These are phyloP conservation scores for Coemansia aciculifera DNA, from an alignment of 192 early-diverging fungal species.

Conservation along the genomic window DNA sequence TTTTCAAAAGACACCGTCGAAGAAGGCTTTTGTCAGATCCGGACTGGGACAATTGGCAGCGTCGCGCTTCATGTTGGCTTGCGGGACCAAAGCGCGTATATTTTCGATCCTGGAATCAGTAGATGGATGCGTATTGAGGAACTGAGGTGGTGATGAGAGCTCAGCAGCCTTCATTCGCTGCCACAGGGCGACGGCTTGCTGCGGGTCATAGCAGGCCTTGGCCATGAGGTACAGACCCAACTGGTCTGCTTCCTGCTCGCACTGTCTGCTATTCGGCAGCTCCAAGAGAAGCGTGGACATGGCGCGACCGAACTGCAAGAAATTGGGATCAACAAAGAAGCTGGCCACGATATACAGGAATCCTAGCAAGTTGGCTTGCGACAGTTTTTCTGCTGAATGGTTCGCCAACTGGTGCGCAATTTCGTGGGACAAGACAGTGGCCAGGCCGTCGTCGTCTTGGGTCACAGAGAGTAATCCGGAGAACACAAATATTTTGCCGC, in stretches of 20 bases:
- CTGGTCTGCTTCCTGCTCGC: conserved; percentile 91
- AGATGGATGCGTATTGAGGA: conserved; percentile 85
- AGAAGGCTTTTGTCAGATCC: conserved; percentile 23
- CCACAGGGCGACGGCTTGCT: conserved; percentile 80
- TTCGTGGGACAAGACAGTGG: conserved; percentile 93
- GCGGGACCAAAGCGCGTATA: conserved; percentile 52
- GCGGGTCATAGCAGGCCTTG: conserved; percentile 89
- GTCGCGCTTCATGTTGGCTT: conserved; percentile 41
- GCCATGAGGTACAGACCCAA: conserved; percentile 90
- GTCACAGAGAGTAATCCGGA: conserved; percentile 86
- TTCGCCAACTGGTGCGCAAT: conserved; percentile 90
- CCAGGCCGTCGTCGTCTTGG: conserved; percentile 81
- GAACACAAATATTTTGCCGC: conserved; percentile 97
- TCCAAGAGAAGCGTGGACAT: conserved; percentile 72
- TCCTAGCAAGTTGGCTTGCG: conserved; percentile 64
- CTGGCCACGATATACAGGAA: conserved; percentile 62
- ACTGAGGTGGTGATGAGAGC: conserved; percentile 55
- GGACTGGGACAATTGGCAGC: conserved; percentile 40
- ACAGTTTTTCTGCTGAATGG: conserved; percentile 89
- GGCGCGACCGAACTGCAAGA: conserved; percentile 58
- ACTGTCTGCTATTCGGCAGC: conserved; percentile 84
- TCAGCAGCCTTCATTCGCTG: conserved; percentile 70
- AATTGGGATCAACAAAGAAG: conserved; percentile 69
- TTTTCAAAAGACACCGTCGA: neutral
- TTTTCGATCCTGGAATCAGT: conserved; percentile 66